These are phyloP conservation scores for Alectoria sarmentosa DNA, from an alignment of 495 filamentous ascomycete species.

Conservation along the genomic window DNA sequence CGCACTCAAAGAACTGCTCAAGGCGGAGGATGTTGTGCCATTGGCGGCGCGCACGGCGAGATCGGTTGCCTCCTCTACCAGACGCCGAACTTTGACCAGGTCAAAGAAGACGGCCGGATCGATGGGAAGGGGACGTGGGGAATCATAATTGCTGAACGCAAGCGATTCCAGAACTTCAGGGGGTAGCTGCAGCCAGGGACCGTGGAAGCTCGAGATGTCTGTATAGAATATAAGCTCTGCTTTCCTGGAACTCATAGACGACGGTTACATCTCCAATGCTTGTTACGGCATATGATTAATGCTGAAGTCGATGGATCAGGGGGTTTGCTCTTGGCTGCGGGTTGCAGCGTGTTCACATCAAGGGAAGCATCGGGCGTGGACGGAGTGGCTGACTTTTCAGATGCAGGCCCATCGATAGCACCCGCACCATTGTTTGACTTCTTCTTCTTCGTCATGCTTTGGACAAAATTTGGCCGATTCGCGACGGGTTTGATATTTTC, in stretches of 20 bases:
- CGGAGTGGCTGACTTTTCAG: slow-evolving; percentile 11
- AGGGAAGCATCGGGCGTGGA: not conserved
- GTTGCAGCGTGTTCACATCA: slow-evolving; percentile 23
- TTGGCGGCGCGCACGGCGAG: slow-evolving; percentile 69
- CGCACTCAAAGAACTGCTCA: slow-evolving; percentile 45
- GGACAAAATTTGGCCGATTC: not conserved
- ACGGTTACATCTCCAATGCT: slow-evolving; percentile 40
- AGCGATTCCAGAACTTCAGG: slow-evolving; percentile 71
- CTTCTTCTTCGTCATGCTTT: slow-evolving; percentile 39
- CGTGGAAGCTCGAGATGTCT: slow-evolving; percentile 74
- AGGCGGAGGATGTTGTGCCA: slow-evolving; percentile 53
- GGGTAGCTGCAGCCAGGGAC: slow-evolving; percentile 81
- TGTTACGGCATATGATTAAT: slow-evolving; percentile 66
- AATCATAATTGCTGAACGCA: slow-evolving; percentile 69
- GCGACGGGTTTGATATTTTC: not conserved
- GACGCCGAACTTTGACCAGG: slow-evolving; percentile 67
- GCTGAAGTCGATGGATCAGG: slow-evolving; percentile 43
- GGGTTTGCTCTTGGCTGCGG: slow-evolving; percentile 24
- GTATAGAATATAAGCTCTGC: slow-evolving; percentile 27
- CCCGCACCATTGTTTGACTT: slow-evolving; percentile 29
- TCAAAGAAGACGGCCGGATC: slow-evolving; percentile 79
- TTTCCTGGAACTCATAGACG: slow-evolving; percentile 9
- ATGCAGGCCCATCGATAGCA: slow-evolving; percentile 13
- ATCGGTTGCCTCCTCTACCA: slow-evolving; percentile 69
- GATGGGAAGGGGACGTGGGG: slow-evolving; percentile 65